Evolutionary conservation across 495 filamentous ascomycete species (phyloP), one percentile per base, ranked within the genome.

Genomic region (Aspergillus cavernicola): DNA sequence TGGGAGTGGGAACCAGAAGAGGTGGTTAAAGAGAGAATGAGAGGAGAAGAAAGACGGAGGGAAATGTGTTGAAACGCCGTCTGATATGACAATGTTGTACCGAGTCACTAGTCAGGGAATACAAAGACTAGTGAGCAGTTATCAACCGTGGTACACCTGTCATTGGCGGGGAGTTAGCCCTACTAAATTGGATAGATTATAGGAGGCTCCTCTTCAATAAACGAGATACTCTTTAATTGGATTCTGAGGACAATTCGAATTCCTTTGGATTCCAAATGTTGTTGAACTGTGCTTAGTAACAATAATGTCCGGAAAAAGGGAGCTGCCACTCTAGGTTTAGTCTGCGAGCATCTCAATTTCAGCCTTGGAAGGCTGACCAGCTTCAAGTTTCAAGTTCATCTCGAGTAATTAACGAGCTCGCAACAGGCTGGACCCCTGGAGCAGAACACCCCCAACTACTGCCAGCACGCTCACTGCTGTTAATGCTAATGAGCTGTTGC

Each of bases 101-200:
- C 36, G 35, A 52, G 11, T 44, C 19, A 35, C 39, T 46, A 53
- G 41, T 23, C 29, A 38, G 31, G 28, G 20, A 45, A 40, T 53
- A 53, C 31, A 36, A n/a, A 24, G 45, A 33, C 35, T 38, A 38
- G 35, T 16, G 24, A 9, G 41, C n/a, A 11, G 3, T 40, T 41
- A 50, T 42, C 39, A 28, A 19, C 41, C 36, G 18, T 29, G 50
- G 31, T 42, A 29, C 20, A 29, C n/a, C 28, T 18, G 23, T 33
- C n/a, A 53, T 45, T 53, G 50, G 50, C 39, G 31, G 29, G 43
- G 24, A 4, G 4, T 28, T 4, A 28, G 9, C 24, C 9, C n/a
- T n/a, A n/a, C n/a, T n/a, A n/a, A n/a, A n/a, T 29, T 4, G 9
- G 26, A 29, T 29, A 29, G 26, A 29, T 29, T 5, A 9, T 29